Conservation (phyloP, 148 eudicot species). For the Chenopodium album region DNA sequence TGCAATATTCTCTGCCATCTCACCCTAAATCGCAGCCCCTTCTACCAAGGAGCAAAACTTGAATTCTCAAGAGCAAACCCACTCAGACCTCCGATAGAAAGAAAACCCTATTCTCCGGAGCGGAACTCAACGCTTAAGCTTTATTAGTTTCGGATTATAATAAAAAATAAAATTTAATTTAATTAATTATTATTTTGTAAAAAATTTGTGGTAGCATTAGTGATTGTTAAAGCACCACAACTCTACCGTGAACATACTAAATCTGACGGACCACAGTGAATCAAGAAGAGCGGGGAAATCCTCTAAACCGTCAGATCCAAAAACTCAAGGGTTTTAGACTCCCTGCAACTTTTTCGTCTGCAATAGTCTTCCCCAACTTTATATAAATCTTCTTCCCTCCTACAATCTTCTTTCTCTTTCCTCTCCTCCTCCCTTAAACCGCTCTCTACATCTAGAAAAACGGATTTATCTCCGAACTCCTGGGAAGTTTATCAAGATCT, state of each 20-base stretch:
- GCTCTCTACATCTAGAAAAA: neutral
- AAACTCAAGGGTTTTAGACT: neutral
- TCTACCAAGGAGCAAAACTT: no score
- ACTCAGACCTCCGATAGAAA: no score
- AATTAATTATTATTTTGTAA: no score
- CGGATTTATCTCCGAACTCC: neutral
- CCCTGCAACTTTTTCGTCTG: neutral
- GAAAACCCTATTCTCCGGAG: no score
- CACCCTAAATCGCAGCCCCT: no score
- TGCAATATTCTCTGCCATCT: no score
- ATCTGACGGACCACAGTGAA: neutral
- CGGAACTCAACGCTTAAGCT: no score
- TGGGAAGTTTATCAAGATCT: neutral
- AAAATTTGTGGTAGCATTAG: no score
- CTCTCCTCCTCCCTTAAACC: neutral
- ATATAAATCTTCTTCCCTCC: neutral
- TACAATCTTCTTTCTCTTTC: neutral
- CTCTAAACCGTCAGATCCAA: neutral
- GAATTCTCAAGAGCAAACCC: no score
- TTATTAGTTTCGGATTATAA: no score
- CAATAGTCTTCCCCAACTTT: neutral
- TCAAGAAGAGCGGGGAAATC: neutral
- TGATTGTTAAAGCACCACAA: no score
- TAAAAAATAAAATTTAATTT: no score
- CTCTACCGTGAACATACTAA: neutral